These are phyloP conservation scores for Penicillium antarcticum DNA, from an alignment of 495 filamentous ascomycete species.

Conservation along the genomic window DNA sequence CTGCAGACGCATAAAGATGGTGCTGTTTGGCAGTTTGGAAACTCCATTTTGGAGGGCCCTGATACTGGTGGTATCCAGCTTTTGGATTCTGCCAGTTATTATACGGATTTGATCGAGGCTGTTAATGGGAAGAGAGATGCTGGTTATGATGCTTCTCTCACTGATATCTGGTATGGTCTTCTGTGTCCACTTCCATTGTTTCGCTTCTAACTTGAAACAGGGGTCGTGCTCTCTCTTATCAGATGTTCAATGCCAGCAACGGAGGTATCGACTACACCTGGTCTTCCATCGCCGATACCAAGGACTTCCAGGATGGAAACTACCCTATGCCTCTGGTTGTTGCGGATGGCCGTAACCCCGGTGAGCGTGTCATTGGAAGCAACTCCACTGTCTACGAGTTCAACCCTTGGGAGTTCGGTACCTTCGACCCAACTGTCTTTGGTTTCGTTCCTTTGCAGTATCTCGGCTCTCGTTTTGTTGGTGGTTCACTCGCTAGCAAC, in stretches of 20 bases:
- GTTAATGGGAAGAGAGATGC: constrained; percentile 66
- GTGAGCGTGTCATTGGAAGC: constrained; percentile 57
- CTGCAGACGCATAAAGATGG: constrained; percentile 46
- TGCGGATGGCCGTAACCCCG: constrained; percentile 68
- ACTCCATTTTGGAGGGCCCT: constrained; percentile 72
- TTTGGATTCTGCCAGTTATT: constrained; percentile 61
- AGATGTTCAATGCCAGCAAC: constrained; percentile 73
- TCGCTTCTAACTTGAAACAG: constrained; percentile 19
- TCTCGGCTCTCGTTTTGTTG: constrained; percentile 75
- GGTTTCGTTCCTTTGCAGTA: constrained; percentile 75
- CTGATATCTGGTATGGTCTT: constrained; percentile 71
- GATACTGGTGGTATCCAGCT: constrained; percentile 49
- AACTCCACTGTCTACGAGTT: constrained; percentile 86
- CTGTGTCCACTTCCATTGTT: constrained; percentile 9
- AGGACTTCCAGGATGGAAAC: constrained; percentile 64
- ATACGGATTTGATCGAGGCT: constrained; percentile 55
- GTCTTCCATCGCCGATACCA: constrained; percentile 73
- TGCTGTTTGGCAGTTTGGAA: constrained; percentile 71
- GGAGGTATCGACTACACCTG: constrained; percentile 82
- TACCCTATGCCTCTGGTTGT: constrained; percentile 83
- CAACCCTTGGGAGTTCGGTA: constrained; percentile 85
- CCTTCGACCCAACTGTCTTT: constrained; percentile 75
- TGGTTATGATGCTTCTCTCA: constrained; percentile 73
- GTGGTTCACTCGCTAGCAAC: constrained; percentile 54
- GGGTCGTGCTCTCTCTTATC: constrained; percentile 73